Evolutionary conservation across 257 asterid genomes (phyloP), one percentile per base, ranked within the genome.

Genomic region (Plectranthus barbatus): DNA sequence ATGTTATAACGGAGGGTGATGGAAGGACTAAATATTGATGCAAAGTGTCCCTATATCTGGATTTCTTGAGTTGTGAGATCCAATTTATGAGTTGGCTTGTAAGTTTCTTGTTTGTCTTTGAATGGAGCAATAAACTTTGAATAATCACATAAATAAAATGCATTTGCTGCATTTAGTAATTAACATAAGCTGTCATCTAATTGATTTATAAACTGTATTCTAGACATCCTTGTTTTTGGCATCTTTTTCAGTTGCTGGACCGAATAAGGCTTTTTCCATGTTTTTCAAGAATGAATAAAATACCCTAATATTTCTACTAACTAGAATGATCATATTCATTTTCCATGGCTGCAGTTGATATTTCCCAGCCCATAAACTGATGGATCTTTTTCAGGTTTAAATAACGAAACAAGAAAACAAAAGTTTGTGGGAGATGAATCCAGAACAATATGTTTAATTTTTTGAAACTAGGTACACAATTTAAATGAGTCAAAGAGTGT

Each of bases 1-100:
- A 86, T 53, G 81, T 83, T 60, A 90, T 90, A 62, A 86, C 85
- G 0, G 94, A 90, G 49, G 94, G 94, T 7, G 94, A 86, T 60
- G 90, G 91, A 54, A 79, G 95, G 63, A 74, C 10, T 13, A 72
- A 68, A n/a, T 70, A 83, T 46, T 78, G 74, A 83, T 19, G 48
- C 2, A 3, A 26, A 26, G 40, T 29, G 7, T 29, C 41, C 20
- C 7, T 26, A 24, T 12, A 0, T 18, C 3, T 31, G 17, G 63
- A 10, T 36, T 12, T 19, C 10, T 37, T 18, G 12, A 19, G 36
- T 3, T 20, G 20, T 3, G 1, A 5, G 50, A 13, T 20, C 50
- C 50, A 20, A 29, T 13, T 33, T 20, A 37, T 6, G 18, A 19
- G 37, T 39, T 57, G 64, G 20, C 12, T 39, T 37, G 18, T 57